Percentiles rank a stretch among this genome's conserved stretches.
Conservation (phyloP, 352 stramenopile species). For the Globisporangium takayamanum region DNA sequence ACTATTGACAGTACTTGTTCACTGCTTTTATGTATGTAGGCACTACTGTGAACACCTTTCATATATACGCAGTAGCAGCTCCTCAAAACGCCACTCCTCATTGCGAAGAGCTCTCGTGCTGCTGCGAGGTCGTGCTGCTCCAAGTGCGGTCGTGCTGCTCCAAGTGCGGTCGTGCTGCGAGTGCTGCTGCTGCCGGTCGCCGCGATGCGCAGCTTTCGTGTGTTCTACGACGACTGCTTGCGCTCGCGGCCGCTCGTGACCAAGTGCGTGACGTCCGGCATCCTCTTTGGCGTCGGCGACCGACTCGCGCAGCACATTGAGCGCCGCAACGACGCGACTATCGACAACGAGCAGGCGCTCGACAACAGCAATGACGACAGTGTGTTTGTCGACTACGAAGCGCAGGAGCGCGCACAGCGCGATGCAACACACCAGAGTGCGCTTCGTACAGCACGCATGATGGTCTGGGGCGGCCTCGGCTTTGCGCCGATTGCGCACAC, state of each 20-base stretch:
- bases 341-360: background rate
- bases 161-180: no score
- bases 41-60: no score
- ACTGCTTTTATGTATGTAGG: no score
- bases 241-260: constrained; percentile 46
- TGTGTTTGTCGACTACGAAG: constrained; percentile 12
- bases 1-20: no score
- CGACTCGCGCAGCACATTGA: constrained; percentile 51
- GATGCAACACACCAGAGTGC: background rate
- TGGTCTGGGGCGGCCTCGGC: constrained; percentile 82
- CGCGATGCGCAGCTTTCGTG: constrained; percentile 34
- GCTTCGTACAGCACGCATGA: constrained; percentile 41
- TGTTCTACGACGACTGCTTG: constrained; percentile 51
- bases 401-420: background rate
- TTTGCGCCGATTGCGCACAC: constrained; percentile 86
- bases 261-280: constrained; percentile 58
- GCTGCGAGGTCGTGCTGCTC: no score
- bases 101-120: no score
- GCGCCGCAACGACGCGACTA: constrained; percentile 4
- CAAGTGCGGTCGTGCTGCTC: no score
- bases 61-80: no score
- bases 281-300: constrained; percentile 66
- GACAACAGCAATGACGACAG: background rate
- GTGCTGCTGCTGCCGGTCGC: background rate
- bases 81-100: background rate